Conservation (phyloP, 306 rosid genomes). For the Vigna unguiculata region DNA sequence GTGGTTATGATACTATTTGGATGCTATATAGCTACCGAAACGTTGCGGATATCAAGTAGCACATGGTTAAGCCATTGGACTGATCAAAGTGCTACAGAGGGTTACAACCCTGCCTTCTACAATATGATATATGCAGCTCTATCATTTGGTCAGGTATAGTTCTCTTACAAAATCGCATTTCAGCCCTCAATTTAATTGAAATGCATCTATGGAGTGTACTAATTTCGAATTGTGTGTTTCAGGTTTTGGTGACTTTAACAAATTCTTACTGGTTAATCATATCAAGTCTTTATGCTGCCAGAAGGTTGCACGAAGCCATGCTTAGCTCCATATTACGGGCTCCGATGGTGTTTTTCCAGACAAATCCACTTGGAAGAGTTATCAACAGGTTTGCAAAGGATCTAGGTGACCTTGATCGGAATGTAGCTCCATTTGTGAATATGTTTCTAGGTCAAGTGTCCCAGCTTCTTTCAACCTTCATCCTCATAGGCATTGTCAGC, state of each 20-base stretch:
- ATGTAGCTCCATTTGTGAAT: conserved; percentile 73
- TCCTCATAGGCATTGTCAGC: conserved; percentile 93
- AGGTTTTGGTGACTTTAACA: conserved; percentile 76
- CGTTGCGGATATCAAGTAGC: conserved; percentile 80
- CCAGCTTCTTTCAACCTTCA: conserved; percentile 83
- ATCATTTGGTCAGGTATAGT: conserved; percentile 78
- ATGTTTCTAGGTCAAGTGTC: conserved; percentile 86
- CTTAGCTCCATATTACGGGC: conserved; percentile 84
- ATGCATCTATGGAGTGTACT: conserved; percentile 26
- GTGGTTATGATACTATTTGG: conserved; percentile 73
- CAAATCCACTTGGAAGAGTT: conserved; percentile 92
- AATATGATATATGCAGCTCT: conserved; percentile 74
- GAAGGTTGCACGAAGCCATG: conserved; percentile 88
- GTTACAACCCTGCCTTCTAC: conserved; percentile 76
- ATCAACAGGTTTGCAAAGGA: conserved; percentile 95
- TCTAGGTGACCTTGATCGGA: conserved; percentile 93
- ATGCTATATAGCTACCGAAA: conserved; percentile 71
- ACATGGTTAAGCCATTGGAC: conserved; percentile 96
- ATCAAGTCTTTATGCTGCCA: conserved; percentile 89
- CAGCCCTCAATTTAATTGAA: conserved; percentile 1
- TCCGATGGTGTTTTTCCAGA: conserved; percentile 92
- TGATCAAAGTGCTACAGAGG: conserved; percentile 59
- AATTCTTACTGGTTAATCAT: conserved; percentile 86
- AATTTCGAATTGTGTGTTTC: conserved; percentile 33
- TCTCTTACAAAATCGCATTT: conserved; percentile 37